phyloP scores from a whole-genome alignment of 2,329 filamentous ascomycete species.

The Sordariomycetes sp. region DNA sequence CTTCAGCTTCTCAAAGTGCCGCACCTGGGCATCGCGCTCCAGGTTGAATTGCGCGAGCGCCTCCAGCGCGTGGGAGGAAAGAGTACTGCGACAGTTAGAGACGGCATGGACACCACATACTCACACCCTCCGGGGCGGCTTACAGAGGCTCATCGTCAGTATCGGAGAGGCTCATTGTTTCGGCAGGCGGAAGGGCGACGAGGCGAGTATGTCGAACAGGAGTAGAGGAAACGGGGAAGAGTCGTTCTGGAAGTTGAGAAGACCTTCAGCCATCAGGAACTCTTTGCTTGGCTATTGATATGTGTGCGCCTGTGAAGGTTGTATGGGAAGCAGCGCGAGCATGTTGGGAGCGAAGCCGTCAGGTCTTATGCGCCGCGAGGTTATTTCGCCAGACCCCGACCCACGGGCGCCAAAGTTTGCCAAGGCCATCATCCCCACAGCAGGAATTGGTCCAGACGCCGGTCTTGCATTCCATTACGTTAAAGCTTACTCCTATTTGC shows the following conservation, averaged over 20 bases:
- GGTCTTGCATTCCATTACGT: not conserved
- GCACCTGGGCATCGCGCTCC: conserved; percentile 53
- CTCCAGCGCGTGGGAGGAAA: conserved; percentile 53
- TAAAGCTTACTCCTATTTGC: not conserved
- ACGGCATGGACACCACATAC: not conserved
- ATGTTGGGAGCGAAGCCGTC: not conserved
- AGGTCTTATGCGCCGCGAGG: not conserved
- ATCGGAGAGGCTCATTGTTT: conserved; percentile 12
- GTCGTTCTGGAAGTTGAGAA: not conserved
- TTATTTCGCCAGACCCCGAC: not conserved
- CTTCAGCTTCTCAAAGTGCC: conserved; percentile 57
- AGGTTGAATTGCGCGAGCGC: conserved; percentile 63
- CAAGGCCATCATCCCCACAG: not conserved
- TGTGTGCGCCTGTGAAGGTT: not conserved
- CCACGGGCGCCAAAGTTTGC: not conserved
- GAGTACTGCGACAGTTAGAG: conserved; percentile 26
- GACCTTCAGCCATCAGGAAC: not conserved
- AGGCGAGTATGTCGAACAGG: not conserved
- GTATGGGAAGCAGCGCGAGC: not conserved
- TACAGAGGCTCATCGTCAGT: conserved; percentile 35
- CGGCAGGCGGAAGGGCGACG: not conserved
- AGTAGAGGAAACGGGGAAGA: not conserved
- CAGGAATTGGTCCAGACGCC: not conserved
- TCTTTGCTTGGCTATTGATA: not conserved
- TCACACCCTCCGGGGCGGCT: not conserved